phyloP scores from a whole-genome alignment of 768 basidiomycete genomes.

The Heimioporus sp. region DNA sequence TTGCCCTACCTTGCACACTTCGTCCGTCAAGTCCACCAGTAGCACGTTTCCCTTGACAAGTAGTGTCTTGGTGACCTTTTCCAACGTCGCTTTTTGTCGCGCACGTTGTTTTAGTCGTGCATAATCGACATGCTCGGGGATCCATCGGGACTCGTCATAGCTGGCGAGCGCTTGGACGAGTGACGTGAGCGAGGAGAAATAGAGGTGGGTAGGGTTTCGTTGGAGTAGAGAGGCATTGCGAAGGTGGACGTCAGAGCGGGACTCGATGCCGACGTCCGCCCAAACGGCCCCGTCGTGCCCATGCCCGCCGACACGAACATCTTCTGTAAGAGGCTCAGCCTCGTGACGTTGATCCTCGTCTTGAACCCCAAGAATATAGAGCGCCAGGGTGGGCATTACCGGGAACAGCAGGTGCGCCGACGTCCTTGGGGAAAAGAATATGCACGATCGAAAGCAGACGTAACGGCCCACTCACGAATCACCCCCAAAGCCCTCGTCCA shows the following conservation, averaged over 20 bases:
- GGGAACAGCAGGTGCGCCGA: slow-evolving; percentile 55
- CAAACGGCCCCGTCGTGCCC: slow-evolving; percentile 26
- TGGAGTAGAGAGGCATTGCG: slow-evolving; percentile 60
- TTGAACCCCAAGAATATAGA: slow-evolving; percentile 48
- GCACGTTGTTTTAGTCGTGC: slow-evolving; percentile 55
- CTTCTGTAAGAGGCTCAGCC: slow-evolving; percentile 11
- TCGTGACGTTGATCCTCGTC: slow-evolving; percentile 10
- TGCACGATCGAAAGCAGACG: neutral
- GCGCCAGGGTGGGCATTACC: slow-evolving; percentile 48
- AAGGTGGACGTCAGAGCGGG: slow-evolving; percentile 54
- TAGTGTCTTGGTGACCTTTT: slow-evolving; percentile 54
- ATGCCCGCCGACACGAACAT: neutral
- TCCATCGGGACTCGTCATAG: slow-evolving; percentile 59
- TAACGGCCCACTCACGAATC: slow-evolving; percentile 22
- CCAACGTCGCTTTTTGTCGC: slow-evolving; percentile 53
- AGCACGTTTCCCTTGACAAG: slow-evolving; percentile 48
- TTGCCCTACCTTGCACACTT: slow-evolving; percentile 45
- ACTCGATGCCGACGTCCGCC: slow-evolving; percentile 50
- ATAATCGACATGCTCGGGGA: slow-evolving; percentile 51
- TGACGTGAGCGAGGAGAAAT: slow-evolving; percentile 53
- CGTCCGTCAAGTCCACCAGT: slow-evolving; percentile 55
- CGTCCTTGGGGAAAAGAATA: slow-evolving; percentile 28
- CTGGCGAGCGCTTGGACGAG: slow-evolving; percentile 51
- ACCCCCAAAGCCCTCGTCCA: slow-evolving; percentile 46
- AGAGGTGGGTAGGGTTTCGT: slow-evolving; percentile 46